Base-by-base conservation (phyloP, 2,329 filamentous ascomycete genomes). In the Leptosphaerulina australis region DNA sequence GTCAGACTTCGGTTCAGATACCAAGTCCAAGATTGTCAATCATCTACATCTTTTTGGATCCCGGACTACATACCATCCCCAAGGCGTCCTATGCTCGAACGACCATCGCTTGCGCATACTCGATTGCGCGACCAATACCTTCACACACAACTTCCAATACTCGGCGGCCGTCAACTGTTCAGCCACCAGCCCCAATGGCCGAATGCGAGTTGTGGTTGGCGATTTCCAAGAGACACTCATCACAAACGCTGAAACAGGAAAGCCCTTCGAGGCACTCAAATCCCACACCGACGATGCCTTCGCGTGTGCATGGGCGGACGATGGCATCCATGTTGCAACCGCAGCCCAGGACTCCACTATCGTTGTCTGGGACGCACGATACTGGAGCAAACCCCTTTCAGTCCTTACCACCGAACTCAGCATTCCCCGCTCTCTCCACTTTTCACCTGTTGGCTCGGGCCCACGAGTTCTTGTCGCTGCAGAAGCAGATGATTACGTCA, bases 251-350 rank as follows among this genome's bases (percentile, higher is more conserved):
- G 87, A 90, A 46, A 84, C 81, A 10, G 85, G 87, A 11, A 74
- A 74, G 80, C 51, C 77, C 76, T 46, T 78, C 81, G 55, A 86
- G 58, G 73, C 75, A 20, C 79, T 92, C 1, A 71, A 76, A 3
- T 85, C 86, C 2, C 88, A 91, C 64, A 77, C 77, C 11, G 88
- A 91, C 64, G 88, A 81, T 59, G 87, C 85, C 2, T 93, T 92
- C 63, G 84, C 88, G 1, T 91, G 87, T 63, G 88, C 87, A 58
- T 93, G 89, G 89, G 86, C 88, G 14, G 84, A 88, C 44, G 86
- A 92, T 66, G 88, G 88, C 24, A 85, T 85, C 75, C 87, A 85
- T 10, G 81, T 92, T 15, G 89, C 89, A 10, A 92, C 89, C 0
- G 88, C 86, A 17, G 87, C 87, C 54, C 88, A 93, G 70, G 89